Evolutionary conservation across 2,329 filamentous ascomycete genomes (phyloP), one percentile per base, ranked within the genome.

Genomic region (Penicillium nordicum): DNA sequence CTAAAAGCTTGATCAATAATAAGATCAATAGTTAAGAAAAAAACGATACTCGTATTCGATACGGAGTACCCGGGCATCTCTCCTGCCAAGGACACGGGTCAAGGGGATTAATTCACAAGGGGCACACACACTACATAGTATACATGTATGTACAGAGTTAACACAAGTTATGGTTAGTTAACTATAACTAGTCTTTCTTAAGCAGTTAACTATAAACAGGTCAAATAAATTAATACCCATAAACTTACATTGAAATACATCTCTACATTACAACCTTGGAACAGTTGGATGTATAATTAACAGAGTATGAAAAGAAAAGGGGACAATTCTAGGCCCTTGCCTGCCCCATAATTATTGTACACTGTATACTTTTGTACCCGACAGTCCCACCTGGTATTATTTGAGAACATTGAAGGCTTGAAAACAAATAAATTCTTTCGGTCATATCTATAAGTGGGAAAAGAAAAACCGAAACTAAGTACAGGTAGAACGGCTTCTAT

Each of bases 401-500:
- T 40, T 44, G 3, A n/a, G 10, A 23, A 18, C 18, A 18, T 18
- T 18, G 18, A 18, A 25, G 30, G 40, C 29, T 43, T 18, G 30
- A 36, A 43, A 36, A 54, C 29, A 44, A 30, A 51, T 34, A 25
- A 34, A 50, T 53, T 53, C 43, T 53, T 53, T 48, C 50, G 25
- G 32, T 53, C 50, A 53, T 49, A 48, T 55, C 52, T 55, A 55
- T 55, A 16, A 21, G 16, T 27, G 18, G 14, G 7, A 40, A 36
- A 50, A 27, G 18, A 29, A 41, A 36, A n/a, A 27, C 49, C 49
- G 27, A 30, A 44, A 34, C 14, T 54, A 43, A 49, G 46, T 55
- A 50, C 52, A 50, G 23, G 46, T 56, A 58, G 53, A 64, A 61
- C 57, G 51, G 55, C 58, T 54, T 64, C 51, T 59, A 61, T 65